These are phyloP conservation scores for Cantharellus anzutake DNA, from an alignment of 768 basidiomycete genomes.

Conservation along the genomic window DNA sequence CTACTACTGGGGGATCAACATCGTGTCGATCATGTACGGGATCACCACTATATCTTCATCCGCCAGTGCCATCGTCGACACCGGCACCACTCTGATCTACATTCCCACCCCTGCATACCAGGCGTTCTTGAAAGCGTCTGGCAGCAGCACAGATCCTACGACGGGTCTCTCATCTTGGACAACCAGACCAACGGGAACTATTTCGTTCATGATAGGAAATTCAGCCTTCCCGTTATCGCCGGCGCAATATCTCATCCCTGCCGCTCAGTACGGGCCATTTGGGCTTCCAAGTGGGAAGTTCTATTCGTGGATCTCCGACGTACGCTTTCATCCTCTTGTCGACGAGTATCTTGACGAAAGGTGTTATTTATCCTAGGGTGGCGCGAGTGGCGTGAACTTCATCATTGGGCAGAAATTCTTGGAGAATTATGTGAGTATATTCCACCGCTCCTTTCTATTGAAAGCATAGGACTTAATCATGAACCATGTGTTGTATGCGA, in stretches of 20 bases:
- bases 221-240: not conserved
- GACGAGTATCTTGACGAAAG: too few relatives aligned
- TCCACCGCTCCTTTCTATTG: not conserved
- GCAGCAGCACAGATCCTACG: not conserved
- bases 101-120: not conserved
- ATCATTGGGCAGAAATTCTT: constrained; percentile 1
- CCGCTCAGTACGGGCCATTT: not conserved
- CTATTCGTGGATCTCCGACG: not conserved
- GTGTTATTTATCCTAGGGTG: too few relatives aligned
- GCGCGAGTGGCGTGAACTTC: not conserved
- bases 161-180: not conserved
- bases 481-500: not conserved
- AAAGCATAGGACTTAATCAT: not conserved
- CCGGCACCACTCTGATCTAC: not conserved
- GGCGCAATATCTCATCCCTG: not conserved
- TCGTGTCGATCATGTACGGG: not conserved
- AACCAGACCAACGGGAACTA: not conserved
- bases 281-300: not conserved
- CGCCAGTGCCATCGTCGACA: not conserved
- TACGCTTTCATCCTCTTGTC: not conserved
- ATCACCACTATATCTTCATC: not conserved
- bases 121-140: not conserved
- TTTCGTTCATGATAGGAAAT: not conserved
- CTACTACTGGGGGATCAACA: not conserved
- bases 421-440: not conserved